Evolutionary conservation across 495 filamentous ascomycete genomes (phyloP).

Genomic region (Penicillium nucicola): DNA sequence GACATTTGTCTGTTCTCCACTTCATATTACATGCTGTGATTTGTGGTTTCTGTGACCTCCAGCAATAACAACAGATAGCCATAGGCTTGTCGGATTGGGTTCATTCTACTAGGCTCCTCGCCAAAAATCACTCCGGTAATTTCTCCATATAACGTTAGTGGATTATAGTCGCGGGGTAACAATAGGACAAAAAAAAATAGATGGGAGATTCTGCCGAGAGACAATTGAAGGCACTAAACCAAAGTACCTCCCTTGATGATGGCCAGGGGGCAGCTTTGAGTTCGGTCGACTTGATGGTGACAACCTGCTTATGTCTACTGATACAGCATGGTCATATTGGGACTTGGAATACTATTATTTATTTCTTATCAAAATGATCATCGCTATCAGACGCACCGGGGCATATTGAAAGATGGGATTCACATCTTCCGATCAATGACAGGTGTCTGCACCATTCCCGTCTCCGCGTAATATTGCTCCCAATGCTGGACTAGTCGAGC

Average conservation of each 20-base stretch:
- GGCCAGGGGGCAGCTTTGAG: no score
- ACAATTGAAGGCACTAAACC: conserved; percentile 23
- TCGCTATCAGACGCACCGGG: no score
- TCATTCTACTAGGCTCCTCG: conserved; percentile 10
- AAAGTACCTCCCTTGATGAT: conserved; percentile 26
- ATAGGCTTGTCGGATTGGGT: conserved; percentile 11
- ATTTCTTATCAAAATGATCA: no score
- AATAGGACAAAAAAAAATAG: conserved; percentile 20
- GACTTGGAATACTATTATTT: no score
- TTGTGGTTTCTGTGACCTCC: conserved; percentile 17
- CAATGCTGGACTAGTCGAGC: background rate
- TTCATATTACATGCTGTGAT: conserved; percentile 5
- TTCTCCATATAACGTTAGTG: no score
- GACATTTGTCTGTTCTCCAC: conserved; percentile 5
- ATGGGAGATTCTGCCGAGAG: conserved; percentile 14
- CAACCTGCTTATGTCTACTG: no score
- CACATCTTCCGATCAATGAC: background rate
- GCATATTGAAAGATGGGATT: conserved; percentile 1
- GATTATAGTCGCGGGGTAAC: conserved; percentile 19
- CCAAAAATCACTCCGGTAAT: conserved; percentile 17
- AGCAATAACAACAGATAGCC: conserved; percentile 9
- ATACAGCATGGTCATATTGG: no score
- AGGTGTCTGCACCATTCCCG: background rate
- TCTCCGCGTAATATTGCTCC: background rate
- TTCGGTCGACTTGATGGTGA: no score